Evolutionary conservation across 1,284 basidiomycete genomes (phyloP).

Genomic region (Sanghuangporus baumii): DNA sequence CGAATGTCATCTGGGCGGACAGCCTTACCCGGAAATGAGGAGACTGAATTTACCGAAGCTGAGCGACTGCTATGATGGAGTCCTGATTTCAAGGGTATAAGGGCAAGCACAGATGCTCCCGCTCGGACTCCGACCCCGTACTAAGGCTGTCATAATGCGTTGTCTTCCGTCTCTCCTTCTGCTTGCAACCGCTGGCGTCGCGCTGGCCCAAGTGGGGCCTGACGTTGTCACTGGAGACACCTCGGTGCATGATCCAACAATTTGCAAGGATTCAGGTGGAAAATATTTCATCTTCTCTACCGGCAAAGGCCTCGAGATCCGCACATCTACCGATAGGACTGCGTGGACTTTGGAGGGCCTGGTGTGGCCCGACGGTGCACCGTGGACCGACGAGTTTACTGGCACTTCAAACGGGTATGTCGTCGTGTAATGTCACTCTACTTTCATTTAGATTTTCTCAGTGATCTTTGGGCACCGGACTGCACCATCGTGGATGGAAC

Average conservation of each 20-base stretch:
- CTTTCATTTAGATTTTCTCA: slow-evolving; percentile 18
- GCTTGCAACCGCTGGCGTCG: not conserved
- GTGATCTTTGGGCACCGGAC: slow-evolving; percentile 48
- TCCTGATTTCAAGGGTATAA: too few species aligned
- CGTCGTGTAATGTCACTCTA: not conserved
- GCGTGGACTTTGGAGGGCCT: slow-evolving; percentile 43
- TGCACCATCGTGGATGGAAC: slow-evolving; percentile 40
- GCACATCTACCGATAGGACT: slow-evolving; percentile 45
- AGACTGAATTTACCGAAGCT: too few species aligned
- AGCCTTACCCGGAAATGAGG: too few species aligned
- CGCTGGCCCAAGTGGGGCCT: slow-evolving; percentile 22
- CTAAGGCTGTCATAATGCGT: not conserved
- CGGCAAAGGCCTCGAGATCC: slow-evolving; percentile 44
- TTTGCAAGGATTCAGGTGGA: slow-evolving; percentile 46
- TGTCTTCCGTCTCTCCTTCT: not conserved
- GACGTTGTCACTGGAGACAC: slow-evolving; percentile 41
- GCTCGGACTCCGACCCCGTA: not conserved
- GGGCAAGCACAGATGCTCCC: too few species aligned
- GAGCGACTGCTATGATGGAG: too few species aligned
- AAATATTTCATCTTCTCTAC: slow-evolving; percentile 50
- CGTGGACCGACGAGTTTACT: slow-evolving; percentile 48
- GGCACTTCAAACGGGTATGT: slow-evolving; percentile 41
- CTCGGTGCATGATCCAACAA: slow-evolving; percentile 41
- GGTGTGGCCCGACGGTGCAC: slow-evolving; percentile 45
- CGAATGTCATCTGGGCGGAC: too few species aligned